A percentile compares a stretch with the other conserved stretches of the same genome.
Evolutionary conservation across 169 alveolate genomes (phyloP).

Genomic region (Eimeria acervulina): DNA sequence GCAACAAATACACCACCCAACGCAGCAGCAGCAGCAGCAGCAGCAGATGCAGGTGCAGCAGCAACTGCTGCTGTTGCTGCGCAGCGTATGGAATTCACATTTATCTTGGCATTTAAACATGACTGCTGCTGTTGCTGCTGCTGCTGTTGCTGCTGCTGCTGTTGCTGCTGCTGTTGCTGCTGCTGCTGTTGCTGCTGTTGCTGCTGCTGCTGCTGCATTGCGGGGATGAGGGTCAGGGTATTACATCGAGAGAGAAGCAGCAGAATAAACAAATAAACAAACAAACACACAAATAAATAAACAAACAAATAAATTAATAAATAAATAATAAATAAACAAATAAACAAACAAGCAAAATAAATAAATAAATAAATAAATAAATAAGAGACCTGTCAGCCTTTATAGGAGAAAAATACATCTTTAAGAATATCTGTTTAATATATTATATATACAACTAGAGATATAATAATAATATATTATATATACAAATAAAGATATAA

Average conservation of each 20-base stretch:
- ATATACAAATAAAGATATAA: no score
- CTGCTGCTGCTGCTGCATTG: conserved; percentile 16
- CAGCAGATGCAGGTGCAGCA: conserved; percentile 23
- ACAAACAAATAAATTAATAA: no score
- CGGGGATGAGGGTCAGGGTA: no score
- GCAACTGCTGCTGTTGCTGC: conserved; percentile 16
- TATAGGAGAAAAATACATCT: no score
- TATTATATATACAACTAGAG: no score
- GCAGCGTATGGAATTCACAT: not conserved
- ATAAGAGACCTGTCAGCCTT: no score
- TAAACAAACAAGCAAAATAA: no score
- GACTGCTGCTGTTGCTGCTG: not conserved
- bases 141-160: not conserved
- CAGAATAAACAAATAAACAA: not conserved
- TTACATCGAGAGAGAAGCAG: not conserved
- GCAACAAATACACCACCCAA: not conserved
- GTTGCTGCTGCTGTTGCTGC: not conserved
- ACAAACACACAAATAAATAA: no score
- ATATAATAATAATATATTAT: no score
- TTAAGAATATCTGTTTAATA: no score
- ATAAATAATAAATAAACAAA: no score
- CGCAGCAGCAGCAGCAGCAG: conserved; percentile 6
- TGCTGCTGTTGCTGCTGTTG: conserved; percentile 13
- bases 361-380: not conserved
- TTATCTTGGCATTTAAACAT: not conserved